These are phyloP conservation scores for Barbarea vulgaris DNA, from an alignment of 345 rosid genomes.

Conservation along the genomic window DNA sequence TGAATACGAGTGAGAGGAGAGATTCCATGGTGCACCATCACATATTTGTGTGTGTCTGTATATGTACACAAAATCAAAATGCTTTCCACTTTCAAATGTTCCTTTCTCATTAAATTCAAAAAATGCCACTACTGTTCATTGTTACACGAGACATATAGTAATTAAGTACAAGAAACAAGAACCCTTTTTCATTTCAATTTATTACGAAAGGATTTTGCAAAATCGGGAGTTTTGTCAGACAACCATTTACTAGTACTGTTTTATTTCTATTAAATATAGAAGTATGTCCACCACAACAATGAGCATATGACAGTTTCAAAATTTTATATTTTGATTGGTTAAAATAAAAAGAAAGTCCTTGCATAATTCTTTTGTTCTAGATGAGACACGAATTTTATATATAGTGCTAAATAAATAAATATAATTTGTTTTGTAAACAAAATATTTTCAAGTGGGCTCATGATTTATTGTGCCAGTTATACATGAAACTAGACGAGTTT, in stretches of 20 bases:
- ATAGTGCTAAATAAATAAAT: not conserved
- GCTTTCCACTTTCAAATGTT: slow-evolving; percentile 21
- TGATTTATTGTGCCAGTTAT: not conserved
- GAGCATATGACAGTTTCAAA: not conserved
- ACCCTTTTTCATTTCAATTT: not conserved
- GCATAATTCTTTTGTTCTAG: not conserved
- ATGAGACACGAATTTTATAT: not conserved
- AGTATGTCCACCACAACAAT: not conserved
- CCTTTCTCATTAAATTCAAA: slow-evolving; percentile 22
- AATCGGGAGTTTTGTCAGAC: slow-evolving; percentile 25
- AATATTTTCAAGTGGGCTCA: not conserved
- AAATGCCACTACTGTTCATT: slow-evolving; percentile 37
- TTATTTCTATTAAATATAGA: not conserved
- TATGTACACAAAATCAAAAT: slow-evolving; percentile 26
- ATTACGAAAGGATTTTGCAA: not conserved
- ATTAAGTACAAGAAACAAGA: slow-evolving; percentile 28
- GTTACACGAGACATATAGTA: slow-evolving; percentile 25
- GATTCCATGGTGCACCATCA: not conserved
- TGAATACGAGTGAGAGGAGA: not conserved
- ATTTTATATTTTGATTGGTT: not conserved
- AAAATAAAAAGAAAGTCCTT: not conserved
- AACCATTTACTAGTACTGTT: slow-evolving; percentile 12
- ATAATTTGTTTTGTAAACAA: no score
- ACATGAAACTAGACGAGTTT: not conserved
- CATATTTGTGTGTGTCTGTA: not conserved